Conservation (phyloP, 202 grass and related monocot genomes). For the Carex arenaria region DNA sequence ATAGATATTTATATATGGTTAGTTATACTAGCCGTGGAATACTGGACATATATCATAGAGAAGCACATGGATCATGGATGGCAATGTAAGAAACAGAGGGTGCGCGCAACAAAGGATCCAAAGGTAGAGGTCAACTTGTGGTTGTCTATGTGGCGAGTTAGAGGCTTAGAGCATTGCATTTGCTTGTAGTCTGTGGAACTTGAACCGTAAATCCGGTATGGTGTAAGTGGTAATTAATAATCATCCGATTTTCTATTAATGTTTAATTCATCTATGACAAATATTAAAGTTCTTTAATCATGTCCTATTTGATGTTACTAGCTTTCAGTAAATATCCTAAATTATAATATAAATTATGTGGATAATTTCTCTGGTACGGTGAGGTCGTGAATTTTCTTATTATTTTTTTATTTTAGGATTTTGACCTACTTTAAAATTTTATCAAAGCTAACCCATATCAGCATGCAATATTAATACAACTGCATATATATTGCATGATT, state of each 20-base stretch:
- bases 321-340: not conserved
- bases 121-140: not conserved
- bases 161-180: no score
- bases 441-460: no score
- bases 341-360: not conserved
- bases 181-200: no score
- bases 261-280: not conserved
- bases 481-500: no score
- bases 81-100: not conserved
- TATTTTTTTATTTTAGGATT: not conserved
- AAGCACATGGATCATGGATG: constrained; percentile 4
- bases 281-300: no score
- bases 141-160: not conserved
- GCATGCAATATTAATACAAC: no score
- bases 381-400: not conserved
- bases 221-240: no score
- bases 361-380: not conserved
- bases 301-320: no score
- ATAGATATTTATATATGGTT: not conserved
- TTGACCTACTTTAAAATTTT: no score
- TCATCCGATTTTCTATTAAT: no score
- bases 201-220: no score
- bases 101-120: not conserved
- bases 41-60: not conserved
- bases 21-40: constrained; percentile 20